Evolutionary conservation across 345 rosid genomes (phyloP).

Genomic region (Arabis alpina): DNA sequence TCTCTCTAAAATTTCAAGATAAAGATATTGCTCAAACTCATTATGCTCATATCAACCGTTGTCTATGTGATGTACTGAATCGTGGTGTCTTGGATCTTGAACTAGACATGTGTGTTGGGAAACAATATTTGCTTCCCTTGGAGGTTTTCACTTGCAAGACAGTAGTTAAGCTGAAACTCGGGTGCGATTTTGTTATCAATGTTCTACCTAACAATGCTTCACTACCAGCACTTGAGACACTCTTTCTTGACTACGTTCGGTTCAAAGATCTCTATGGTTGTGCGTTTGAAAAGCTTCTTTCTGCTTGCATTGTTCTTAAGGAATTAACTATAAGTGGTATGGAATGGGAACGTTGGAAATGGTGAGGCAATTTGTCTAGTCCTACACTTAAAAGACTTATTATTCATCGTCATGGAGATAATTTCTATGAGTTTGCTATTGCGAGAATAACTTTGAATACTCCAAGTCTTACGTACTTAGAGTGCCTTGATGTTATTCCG

Average conservation of each 20-base stretch:
- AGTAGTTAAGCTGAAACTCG: background rate
- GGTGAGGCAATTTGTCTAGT: constrained; percentile 2
- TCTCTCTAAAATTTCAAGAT: background rate
- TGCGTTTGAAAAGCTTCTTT: constrained; percentile 1
- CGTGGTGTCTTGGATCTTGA: constrained; percentile 10
- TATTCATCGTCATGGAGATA: background rate
- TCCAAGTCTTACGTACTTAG: background rate
- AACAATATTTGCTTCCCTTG: background rate
- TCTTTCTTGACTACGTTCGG: background rate
- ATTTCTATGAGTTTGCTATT: too few relatives aligned
- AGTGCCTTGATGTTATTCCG: background rate
- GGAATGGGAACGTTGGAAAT: background rate
- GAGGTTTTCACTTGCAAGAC: constrained; percentile 19
- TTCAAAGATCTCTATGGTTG: background rate
- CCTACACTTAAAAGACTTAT: constrained; percentile 4
- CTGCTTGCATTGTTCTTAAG: constrained; percentile 7
- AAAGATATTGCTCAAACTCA: background rate
- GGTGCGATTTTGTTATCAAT: background rate
- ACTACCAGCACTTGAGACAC: constrained; percentile 9
- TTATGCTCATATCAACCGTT: background rate
- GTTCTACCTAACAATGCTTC: background rate
- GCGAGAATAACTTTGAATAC: background rate
- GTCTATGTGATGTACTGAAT: background rate
- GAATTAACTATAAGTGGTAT: background rate
- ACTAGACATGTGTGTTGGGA: too few relatives aligned